These are phyloP conservation scores for Termitomyces sp. DNA, from an alignment of 768 basidiomycete species.

Conservation along the genomic window DNA sequence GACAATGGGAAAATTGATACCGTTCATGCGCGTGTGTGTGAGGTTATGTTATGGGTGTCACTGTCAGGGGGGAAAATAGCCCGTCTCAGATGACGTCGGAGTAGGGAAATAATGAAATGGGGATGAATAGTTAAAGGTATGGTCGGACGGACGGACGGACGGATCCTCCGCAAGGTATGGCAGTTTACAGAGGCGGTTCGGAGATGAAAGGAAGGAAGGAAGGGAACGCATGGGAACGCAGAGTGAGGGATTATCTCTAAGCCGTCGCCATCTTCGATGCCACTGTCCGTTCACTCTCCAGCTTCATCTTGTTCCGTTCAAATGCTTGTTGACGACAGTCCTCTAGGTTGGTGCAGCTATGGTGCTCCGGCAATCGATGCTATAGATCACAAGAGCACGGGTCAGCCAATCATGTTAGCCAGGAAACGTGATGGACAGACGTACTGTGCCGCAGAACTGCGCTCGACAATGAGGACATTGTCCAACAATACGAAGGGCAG, in stretches of 20 bases:
- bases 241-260: conserved; percentile 25
- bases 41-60: not conserved
- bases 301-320: conserved; percentile 79
- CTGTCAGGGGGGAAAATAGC: not conserved
- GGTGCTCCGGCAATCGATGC: conserved; percentile 89
- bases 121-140: not conserved
- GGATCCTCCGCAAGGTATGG: not conserved
- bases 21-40: not conserved
- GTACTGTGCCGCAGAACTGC: conserved; percentile 72
- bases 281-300: conserved; percentile 85
- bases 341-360: conserved; percentile 77
- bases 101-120: conserved; percentile 1
- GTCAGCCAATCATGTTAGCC: conserved; percentile 10
- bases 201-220: conserved; percentile 4
- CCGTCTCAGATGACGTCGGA: not conserved
- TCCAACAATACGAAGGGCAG: conserved; percentile 79
- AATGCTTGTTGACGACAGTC: conserved; percentile 86
- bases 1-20: conserved; percentile 6
- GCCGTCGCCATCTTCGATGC: conserved; percentile 83
- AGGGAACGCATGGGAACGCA: conserved; percentile 2
- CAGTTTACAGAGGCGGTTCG: conserved; percentile 4
- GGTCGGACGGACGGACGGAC: too few species aligned
- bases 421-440: conserved; percentile 22
- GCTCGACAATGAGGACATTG: conserved; percentile 76
- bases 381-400: conserved; percentile 22